Conservation (phyloP, 2,329 filamentous ascomycete species). For the Claviceps capensis region DNA sequence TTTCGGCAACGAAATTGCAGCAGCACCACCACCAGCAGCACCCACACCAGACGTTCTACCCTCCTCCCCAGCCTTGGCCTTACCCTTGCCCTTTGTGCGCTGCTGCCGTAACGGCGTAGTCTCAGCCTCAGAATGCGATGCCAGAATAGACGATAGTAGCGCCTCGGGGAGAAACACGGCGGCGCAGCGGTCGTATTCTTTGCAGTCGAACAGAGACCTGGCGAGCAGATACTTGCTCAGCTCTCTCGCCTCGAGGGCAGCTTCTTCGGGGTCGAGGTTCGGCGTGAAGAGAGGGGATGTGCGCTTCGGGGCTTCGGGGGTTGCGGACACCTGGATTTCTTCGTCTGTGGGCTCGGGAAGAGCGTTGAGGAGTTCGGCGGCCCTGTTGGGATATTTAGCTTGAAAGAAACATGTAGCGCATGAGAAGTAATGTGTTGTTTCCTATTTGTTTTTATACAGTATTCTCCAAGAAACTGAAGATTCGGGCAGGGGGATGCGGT, state of each 20-base stretch:
- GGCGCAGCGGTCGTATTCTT: conserved; percentile 87
- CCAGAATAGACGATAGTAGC: conserved; percentile 53
- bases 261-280: conserved; percentile 58
- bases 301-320: conserved; percentile 20
- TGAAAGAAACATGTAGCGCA: too few relatives aligned
- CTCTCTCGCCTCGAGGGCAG: conserved; percentile 63
- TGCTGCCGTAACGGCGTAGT: conserved; percentile 26
- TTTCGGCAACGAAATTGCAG: conserved; percentile 27
- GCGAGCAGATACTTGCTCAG: conserved; percentile 75
- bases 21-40: neutral
- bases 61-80: conserved; percentile 24
- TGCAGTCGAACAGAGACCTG: conserved; percentile 89
- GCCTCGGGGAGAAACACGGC: conserved; percentile 75
- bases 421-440: neutral
- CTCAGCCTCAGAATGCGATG: conserved; percentile 28
- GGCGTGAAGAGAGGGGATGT: conserved; percentile 34
- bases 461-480: neutral
- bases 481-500: neutral
- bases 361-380: conserved; percentile 82
- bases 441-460: neutral
- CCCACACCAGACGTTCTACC: neutral
- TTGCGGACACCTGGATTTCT: conserved; percentile 32
- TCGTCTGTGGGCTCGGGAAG: conserved; percentile 47
- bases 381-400: conserved; percentile 41
- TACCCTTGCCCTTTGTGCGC: conserved; percentile 47